Conservation (phyloP, 495 filamentous ascomycete species). For the Sordaria brevicollis region DNA sequence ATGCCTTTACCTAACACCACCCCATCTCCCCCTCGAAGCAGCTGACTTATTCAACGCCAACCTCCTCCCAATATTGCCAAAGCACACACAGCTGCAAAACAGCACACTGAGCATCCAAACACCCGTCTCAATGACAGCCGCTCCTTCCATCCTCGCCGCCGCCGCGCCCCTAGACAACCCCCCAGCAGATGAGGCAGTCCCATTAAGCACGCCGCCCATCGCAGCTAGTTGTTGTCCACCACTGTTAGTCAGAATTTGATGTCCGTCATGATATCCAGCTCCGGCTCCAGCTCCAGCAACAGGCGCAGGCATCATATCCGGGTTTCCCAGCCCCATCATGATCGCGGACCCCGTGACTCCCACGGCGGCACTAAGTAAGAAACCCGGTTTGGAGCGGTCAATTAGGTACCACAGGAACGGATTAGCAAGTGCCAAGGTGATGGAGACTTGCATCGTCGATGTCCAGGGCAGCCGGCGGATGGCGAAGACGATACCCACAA, state of each 20-base stretch:
- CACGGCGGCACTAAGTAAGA: constrained; percentile 62
- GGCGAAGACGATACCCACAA: constrained; percentile 92
- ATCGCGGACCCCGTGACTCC: constrained; percentile 61
- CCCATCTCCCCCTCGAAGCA: constrained; percentile 27
- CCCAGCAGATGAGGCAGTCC: background rate
- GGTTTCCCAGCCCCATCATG: constrained; percentile 55
- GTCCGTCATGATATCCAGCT: background rate
- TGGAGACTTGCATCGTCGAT: constrained; percentile 83
- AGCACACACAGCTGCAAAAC: constrained; percentile 90
- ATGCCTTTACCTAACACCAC: constrained; percentile 17
- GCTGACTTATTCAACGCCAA: constrained; percentile 44
- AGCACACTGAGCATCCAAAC: constrained; percentile 88
- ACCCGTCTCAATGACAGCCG: constrained; percentile 66
- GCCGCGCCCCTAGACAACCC: background rate
- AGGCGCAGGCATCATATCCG: constrained; percentile 64
- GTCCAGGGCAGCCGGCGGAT: constrained; percentile 90
- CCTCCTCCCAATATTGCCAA: constrained; percentile 87
- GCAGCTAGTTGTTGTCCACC: background rate
- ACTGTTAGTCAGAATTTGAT: background rate
- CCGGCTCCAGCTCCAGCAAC: constrained; percentile 8
- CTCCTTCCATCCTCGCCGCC: constrained; percentile 16
- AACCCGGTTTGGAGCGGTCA: constrained; percentile 78
- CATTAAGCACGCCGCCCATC: background rate
- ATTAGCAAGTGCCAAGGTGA: constrained; percentile 85
- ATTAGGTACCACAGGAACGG: constrained; percentile 95